Evolutionary conservation across 345 rosid genomes (phyloP), one percentile per base, ranked within the genome.

Genomic region (Gossypium turneri): DNA sequence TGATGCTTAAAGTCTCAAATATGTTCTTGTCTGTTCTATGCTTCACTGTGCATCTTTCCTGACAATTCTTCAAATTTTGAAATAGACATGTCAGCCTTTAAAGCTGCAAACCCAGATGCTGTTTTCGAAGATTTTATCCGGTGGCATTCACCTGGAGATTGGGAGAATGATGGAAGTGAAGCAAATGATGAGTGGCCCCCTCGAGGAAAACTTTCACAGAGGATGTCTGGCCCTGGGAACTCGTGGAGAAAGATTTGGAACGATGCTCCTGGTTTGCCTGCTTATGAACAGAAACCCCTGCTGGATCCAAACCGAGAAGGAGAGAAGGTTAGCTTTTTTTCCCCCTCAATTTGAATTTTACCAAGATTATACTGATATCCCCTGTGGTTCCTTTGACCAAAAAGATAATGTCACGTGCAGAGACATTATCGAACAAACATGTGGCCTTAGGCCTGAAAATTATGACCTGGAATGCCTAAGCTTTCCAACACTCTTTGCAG

Each of bases 141-240:
- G 75, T 95, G 99, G 99, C 98, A 95, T 83, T 95, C 98, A 63
- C 99, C 98, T 56, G 94, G 99, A 77, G 99, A 93, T 81, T 95
- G 99, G 99, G 92, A 84, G 79, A 76, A 76, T 24, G 77, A 77
- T 79, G 88, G 84, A 61, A 57, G 58, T 68, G 67, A 78, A 79
- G 84, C 79, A 70, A 78, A 78, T 72, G 81, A 85, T 76, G 75
- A 83, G 69, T 90, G 97, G 97, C 97, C 97, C 86, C 99, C 99
- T 70, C 82, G 4, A 66, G 98, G 99, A n/a, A 81, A 75, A 78
- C 97, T 95, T 85, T 93, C 99, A 47, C 83, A 83, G 79, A 84
- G 97, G 73, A 93, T 91, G 99, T 91, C 97, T 82, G 98, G 92
- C 67, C 87, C 72, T 63, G 99, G 98, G 67, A 95, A 93, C 75